phyloP scores from a whole-genome alignment of 2,329 filamentous ascomycete species.

The Aspergillus sp. region DNA sequence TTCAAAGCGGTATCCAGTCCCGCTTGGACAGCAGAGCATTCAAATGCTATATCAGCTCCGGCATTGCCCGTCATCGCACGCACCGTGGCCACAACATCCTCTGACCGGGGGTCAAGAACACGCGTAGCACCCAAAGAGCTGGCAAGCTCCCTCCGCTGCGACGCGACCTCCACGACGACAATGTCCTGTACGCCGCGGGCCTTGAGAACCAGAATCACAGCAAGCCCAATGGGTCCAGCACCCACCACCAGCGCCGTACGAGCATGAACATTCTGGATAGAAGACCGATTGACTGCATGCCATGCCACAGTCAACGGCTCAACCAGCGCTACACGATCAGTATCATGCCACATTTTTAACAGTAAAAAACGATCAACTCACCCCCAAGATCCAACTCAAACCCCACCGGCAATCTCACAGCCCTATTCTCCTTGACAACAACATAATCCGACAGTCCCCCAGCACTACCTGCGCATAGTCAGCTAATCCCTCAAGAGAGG shows the following conservation, averaged over 20 bases:
- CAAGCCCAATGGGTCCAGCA: conserved; percentile 63
- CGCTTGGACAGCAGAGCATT: conserved; percentile 62
- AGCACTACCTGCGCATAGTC: conserved; percentile 20
- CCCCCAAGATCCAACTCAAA: conserved; percentile 27
- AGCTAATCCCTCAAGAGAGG: not conserved
- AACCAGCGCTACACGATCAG: conserved; percentile 51
- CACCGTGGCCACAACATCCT: conserved; percentile 50
- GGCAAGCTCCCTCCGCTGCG: conserved; percentile 55
- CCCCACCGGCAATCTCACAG: conserved; percentile 24
- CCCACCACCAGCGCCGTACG: conserved; percentile 59
- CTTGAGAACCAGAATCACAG: conserved; percentile 59
- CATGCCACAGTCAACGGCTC: conserved; percentile 65
- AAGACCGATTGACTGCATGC: conserved; percentile 59
- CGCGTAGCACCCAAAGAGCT: conserved; percentile 57
- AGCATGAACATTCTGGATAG: conserved; percentile 39
- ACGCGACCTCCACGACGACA: conserved; percentile 59
- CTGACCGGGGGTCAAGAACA: conserved; percentile 53
- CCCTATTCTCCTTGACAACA: conserved; percentile 24
- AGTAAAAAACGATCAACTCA: conserved; percentile 9
- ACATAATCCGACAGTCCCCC: conserved; percentile 34
- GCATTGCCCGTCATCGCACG: conserved; percentile 48
- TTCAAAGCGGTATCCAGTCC: conserved; percentile 50
- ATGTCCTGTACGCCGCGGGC: conserved; percentile 56
- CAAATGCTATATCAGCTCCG: conserved; percentile 61
- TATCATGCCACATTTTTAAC: not conserved